These are phyloP conservation scores for Trichoderma atroviride DNA, from an alignment of 2,329 filamentous ascomycete species.

Conservation along the genomic window DNA sequence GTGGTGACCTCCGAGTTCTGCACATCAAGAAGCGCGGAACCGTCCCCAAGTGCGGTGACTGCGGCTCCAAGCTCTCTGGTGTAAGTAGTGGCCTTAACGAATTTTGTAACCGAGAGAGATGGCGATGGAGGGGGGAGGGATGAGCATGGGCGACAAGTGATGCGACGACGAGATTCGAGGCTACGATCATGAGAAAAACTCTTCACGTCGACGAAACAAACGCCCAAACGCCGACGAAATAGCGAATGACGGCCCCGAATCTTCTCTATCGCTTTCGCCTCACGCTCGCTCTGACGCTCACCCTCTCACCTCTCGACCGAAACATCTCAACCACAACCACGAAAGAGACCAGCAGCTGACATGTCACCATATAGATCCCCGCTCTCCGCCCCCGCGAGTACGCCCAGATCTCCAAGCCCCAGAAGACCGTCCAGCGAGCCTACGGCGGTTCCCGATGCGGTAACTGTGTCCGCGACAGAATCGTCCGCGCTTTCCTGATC, in stretches of 20 bases:
- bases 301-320: not conserved
- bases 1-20: constrained; percentile 91
- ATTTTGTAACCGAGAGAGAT: constrained; percentile 20
- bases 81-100: constrained; percentile 65
- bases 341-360: constrained; percentile 28
- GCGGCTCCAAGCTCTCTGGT: constrained; percentile 94
- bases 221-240: not conserved
- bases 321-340: not conserved
- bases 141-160: not conserved
- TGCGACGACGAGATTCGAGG: not conserved
- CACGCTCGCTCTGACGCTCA: not conserved
- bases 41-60: constrained; percentile 99
- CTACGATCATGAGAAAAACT: not conserved
- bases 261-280: not conserved
- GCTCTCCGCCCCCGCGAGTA: constrained; percentile 99
- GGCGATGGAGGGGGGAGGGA: not conserved
- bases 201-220: not conserved
- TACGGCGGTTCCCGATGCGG: constrained; percentile 98
- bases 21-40: constrained; percentile 99
- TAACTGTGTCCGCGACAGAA: constrained; percentile 97
- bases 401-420: constrained; percentile 92
- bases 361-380: constrained; percentile 64
- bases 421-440: constrained; percentile 99
- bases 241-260: not conserved
- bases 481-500: constrained; percentile 97